Conservation (phyloP, 768 basidiomycete species). For the Harrya chromipes region DNA sequence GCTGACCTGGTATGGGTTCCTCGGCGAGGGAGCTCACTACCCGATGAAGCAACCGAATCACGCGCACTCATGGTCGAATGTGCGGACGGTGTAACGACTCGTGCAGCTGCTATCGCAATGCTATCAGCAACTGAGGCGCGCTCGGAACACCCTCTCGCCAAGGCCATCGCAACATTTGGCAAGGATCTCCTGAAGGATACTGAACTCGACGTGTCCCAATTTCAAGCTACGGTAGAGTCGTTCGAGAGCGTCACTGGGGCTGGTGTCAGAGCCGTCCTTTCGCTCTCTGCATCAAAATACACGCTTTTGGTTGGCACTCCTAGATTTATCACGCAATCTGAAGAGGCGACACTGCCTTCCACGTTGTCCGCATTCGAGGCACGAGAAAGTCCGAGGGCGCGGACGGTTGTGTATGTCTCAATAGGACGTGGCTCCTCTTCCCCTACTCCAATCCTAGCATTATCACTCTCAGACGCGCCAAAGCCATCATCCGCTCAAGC, state of each 20-base stretch:
- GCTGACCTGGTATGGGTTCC: slow-evolving; percentile 74
- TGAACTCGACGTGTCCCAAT: slow-evolving; percentile 43
- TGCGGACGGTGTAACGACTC: slow-evolving; percentile 59
- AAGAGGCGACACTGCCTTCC: slow-evolving; percentile 52
- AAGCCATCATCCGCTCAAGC: slow-evolving; percentile 84
- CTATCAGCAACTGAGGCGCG: slow-evolving; percentile 83
- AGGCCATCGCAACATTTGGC: slow-evolving; percentile 84
- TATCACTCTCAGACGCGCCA: slow-evolving; percentile 85
- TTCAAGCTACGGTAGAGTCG: slow-evolving; percentile 45
- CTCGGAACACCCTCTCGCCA: slow-evolving; percentile 95
- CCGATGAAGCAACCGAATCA: slow-evolving; percentile 10
- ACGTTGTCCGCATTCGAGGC: slow-evolving; percentile 62
- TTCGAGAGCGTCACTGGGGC: slow-evolving; percentile 91
- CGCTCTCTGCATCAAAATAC: slow-evolving; percentile 49
- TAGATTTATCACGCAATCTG: slow-evolving; percentile 60
- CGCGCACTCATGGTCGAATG: slow-evolving; percentile 30
- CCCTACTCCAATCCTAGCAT: slow-evolving; percentile 65
- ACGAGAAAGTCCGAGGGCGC: slow-evolving; percentile 67
- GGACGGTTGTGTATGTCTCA: slow-evolving; percentile 87
- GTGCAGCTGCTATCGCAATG: slow-evolving; percentile 70
- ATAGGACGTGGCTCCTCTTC: slow-evolving; percentile 40
- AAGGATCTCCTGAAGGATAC: slow-evolving; percentile 53
- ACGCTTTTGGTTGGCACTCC: slow-evolving; percentile 75
- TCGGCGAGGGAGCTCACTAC: slow-evolving; percentile 22
- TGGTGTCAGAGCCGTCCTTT: slow-evolving; percentile 74